These are phyloP conservation scores for Diaporthe sp. DNA, from an alignment of 2,329 filamentous ascomycete species.

Conservation along the genomic window DNA sequence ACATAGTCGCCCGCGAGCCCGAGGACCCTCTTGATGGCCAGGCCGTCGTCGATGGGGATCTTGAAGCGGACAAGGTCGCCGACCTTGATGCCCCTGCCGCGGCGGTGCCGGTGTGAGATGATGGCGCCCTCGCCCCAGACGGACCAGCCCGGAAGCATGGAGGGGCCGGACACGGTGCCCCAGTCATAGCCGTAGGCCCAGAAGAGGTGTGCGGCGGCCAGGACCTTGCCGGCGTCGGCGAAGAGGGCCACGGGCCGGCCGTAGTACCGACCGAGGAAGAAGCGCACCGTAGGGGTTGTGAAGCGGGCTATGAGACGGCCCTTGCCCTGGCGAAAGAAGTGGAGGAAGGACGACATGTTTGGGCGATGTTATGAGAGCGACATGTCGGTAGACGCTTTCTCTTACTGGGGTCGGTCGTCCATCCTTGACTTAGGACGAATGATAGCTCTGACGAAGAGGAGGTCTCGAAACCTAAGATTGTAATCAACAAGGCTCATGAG, in stretches of 20 bases:
- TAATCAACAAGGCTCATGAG: neutral
- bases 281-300: conserved; percentile 42
- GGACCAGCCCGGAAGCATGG: conserved; percentile 90
- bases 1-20: conserved; percentile 85
- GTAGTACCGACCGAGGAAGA: conserved; percentile 48
- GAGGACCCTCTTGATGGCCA: conserved; percentile 84
- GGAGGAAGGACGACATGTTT: conserved; percentile 35
- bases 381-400: neutral
- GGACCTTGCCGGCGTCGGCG: conserved; percentile 61
- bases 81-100: conserved; percentile 76
- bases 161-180: conserved; percentile 77
- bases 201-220: conserved; percentile 65
- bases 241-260: conserved; percentile 59
- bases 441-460: neutral
- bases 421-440: neutral
- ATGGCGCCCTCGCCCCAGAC: conserved; percentile 77
- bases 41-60: conserved; percentile 74
- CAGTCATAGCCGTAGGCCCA: conserved; percentile 74
- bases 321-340: conserved; percentile 28
- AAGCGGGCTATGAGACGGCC: conserved; percentile 41
- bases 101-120: conserved; percentile 76
- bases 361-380: neutral
- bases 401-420: neutral
- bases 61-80: conserved; percentile 88
- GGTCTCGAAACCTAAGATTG: neutral